Base-by-base conservation (phyloP, 331 rosid species). In the Spiraea crenata region DNA sequence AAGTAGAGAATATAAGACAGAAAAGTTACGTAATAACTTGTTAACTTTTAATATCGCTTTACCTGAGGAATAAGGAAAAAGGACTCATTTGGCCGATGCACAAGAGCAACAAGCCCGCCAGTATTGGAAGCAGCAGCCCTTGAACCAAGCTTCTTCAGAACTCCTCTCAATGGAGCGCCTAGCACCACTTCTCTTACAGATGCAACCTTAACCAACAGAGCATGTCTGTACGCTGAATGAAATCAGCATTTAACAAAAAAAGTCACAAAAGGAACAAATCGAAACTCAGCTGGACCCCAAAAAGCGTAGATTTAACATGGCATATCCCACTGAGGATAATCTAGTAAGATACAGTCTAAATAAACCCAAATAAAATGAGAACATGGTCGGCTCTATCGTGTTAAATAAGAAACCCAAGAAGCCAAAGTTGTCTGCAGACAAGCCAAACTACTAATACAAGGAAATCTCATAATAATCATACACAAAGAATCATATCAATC, bases 161-260 rank as follows among this genome's bases (percentile, higher is more conserved):
- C 72, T 69, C 84, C 81, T 87, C 95, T 81, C 73, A 93, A 72
- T 46, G 99, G 99, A 72, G 99, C 99, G 46, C 99, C 99, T 58
- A 93, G 92, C 75, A 93, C 99, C 49, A 89, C 96, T 80, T 89
- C 91, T 84, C 92, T 89, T 42, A 93, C 74, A 40, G 99, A 93
- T 63, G 99, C 96, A 80, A 89, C 75, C 83, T 93, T 93, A n/a
- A 91, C 83, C 88, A 93, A 82, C 77, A 91, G 70, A 54, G 88
- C 54, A 4, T 93, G 87, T 77, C 73, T 87, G 79, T 84, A 83
- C 51, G 89, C 99, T 93, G 89, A 77, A 73, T 60, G 77, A 52
- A 67, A 75, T 76, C 73, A 71, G 67, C 56, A 65, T 57, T 7
- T 10, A 4, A 38, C 19, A 44, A 65, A 77, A 63, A 83, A 63